A percentile compares a stretch with the other conserved stretches of the same genome.
These are phyloP conservation scores for Kodamaea derodonti DNA, from an alignment of 1,139 yeast species.

Conservation along the genomic window DNA sequence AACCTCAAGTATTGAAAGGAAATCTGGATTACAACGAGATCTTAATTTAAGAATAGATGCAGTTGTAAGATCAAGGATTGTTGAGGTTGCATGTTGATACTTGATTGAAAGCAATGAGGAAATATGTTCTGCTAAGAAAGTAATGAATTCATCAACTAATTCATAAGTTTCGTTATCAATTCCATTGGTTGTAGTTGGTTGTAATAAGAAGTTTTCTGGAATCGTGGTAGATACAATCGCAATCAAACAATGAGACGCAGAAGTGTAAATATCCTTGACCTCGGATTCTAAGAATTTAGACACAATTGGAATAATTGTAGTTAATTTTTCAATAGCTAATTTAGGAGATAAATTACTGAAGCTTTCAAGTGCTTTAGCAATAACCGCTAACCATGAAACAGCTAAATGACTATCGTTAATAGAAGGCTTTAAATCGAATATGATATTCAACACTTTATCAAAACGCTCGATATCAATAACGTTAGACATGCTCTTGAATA, in stretches of 20 bases:
- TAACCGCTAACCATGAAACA: constrained; percentile 92
- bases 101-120: constrained; percentile 66
- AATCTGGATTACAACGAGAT: constrained; percentile 68
- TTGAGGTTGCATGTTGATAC: constrained; percentile 74
- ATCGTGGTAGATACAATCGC: constrained; percentile 68
- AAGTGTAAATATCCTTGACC: constrained; percentile 58
- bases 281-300: constrained; percentile 65
- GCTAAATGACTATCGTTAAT: constrained; percentile 79
- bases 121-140: constrained; percentile 46
- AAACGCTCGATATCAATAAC: constrained; percentile 62
- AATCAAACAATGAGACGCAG: constrained; percentile 84
- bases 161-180: constrained; percentile 48
- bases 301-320: constrained; percentile 54
- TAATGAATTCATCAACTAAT: constrained; percentile 50
- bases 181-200: constrained; percentile 41
- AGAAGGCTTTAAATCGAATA: constrained; percentile 79
- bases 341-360: constrained; percentile 60
- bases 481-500: constrained; percentile 72
- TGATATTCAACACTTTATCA: constrained; percentile 59
- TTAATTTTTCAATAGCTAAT: constrained; percentile 53
- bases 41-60: constrained; percentile 63
- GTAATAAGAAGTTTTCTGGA: constrained; percentile 54
- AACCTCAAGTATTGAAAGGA: constrained; percentile 59
- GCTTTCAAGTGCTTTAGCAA: constrained; percentile 79
- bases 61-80: constrained; percentile 67